A percentile compares a stretch with the other conserved stretches of the same genome.
phyloP scores from a whole-genome alignment of 768 basidiomycete species.

The Nidularia pulvinata region DNA sequence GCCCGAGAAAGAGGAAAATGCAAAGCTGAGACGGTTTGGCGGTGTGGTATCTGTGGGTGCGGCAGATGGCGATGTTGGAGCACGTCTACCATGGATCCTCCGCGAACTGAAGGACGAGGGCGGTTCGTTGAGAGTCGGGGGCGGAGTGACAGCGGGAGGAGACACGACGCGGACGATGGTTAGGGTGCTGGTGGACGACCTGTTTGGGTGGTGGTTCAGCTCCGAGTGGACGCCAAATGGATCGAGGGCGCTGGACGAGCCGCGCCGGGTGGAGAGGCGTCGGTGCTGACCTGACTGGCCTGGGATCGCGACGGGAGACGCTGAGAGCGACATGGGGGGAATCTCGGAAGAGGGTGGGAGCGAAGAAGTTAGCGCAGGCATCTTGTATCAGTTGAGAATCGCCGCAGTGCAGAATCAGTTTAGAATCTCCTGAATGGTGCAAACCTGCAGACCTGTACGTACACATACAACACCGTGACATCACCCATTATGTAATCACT shows the following conservation, averaged over 20 bases:
- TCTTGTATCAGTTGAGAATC: too few relatives aligned
- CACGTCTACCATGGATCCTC: conserved; percentile 18
- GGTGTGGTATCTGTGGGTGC: conserved; percentile 13
- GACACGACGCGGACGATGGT: conserved; percentile 71
- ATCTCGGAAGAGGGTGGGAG: too few relatives aligned
- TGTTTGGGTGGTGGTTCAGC: conserved; percentile 49
- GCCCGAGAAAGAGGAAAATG: conserved; percentile 61
- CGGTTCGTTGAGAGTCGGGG: conserved; percentile 26
- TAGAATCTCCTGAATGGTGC: too few relatives aligned
- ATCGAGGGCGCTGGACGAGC: conserved; percentile 69
- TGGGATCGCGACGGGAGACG: not conserved
- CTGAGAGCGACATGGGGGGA: not conserved
- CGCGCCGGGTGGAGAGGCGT: conserved; percentile 55
- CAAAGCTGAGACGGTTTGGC: conserved; percentile 41
- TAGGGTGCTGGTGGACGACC: conserved; percentile 60
- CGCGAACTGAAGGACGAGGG: conserved; percentile 22
- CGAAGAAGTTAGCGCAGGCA: too few relatives aligned
- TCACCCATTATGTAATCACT: too few relatives aligned
- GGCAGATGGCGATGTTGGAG: conserved; percentile 15
- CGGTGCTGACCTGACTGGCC: not conserved
- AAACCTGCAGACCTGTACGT: too few relatives aligned
- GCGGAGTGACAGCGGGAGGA: conserved; percentile 21
- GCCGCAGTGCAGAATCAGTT: too few relatives aligned
- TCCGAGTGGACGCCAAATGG: conserved; percentile 59
- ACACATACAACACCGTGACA: too few relatives aligned